Conservation (phyloP, 2,329 filamentous ascomycete species). For the Colletotrichum tanaceti region DNA sequence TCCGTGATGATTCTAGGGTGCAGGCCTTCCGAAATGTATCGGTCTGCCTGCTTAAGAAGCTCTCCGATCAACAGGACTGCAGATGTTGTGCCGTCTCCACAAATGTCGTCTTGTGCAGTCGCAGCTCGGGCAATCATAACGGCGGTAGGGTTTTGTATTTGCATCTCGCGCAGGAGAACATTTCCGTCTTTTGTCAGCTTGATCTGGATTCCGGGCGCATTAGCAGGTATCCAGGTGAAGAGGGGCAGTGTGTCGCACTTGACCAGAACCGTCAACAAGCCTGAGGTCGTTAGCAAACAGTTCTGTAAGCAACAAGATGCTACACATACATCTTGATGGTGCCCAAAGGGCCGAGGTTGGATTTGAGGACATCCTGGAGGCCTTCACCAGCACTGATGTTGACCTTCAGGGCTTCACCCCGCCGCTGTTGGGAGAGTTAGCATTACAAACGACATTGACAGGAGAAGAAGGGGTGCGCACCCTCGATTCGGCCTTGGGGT, state of each 20-base stretch:
- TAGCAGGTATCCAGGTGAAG: slow-evolving; percentile 31
- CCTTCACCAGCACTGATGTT: slow-evolving; percentile 98
- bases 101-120: slow-evolving; percentile 98
- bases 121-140: slow-evolving; percentile 86
- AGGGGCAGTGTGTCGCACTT: slow-evolving; percentile 58
- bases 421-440: slow-evolving; percentile 70
- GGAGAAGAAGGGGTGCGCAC: slow-evolving; percentile 64
- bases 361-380: slow-evolving; percentile 92
- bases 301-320: slow-evolving; percentile 7
- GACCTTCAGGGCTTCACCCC: slow-evolving; percentile 95
- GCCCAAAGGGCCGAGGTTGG: slow-evolving; percentile 91
- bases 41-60: slow-evolving; percentile 95
- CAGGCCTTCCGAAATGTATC: slow-evolving; percentile 95
- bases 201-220: slow-evolving; percentile 68
- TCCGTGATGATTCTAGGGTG: slow-evolving; percentile 97
- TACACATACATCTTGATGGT: slow-evolving; percentile 88
- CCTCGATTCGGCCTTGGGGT: slow-evolving; percentile 98
- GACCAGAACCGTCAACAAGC: slow-evolving; percentile 76
- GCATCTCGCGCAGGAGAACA: slow-evolving; percentile 81
- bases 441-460: slow-evolving; percentile 54
- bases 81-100: slow-evolving; percentile 96
- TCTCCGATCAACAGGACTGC: slow-evolving; percentile 96
- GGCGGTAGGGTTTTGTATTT: slow-evolving; percentile 98
- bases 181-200: slow-evolving; percentile 99
- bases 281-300: slow-evolving; percentile 54